Evolutionary conservation across 2,329 filamentous ascomycete genomes (phyloP), one percentile per base, ranked within the genome.

Genomic region (Penicillium sumatraense): DNA sequence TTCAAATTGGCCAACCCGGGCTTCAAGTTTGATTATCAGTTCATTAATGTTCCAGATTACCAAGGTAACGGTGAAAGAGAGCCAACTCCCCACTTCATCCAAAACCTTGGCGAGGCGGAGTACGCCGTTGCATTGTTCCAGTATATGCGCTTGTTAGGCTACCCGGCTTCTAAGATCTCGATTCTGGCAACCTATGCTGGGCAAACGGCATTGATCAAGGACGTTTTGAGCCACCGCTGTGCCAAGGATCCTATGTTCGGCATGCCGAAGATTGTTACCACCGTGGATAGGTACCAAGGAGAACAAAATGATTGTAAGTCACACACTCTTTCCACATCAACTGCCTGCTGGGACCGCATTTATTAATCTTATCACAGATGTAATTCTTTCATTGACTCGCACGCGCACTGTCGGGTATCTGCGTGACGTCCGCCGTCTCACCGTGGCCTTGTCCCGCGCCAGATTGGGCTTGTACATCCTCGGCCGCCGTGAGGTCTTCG

Each of bases 221-320:
- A 99, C 73, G 91, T 99, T 3, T 77, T 99, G 49, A 80, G 78
- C 13, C 90, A 96, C 70, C 84, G 95, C 55, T 99, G 95, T 74
- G 88, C 87, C 33, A 89, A 85, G 65, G 96, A 92, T 66, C 79
- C 87, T 2, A 79, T 98, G 18, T 99, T 99, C 75, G 93, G 93
- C 8, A 78, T 96, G 73, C 95, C 95, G 16, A 89, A 88, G 74
- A 88, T 89, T 50, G 91, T 99, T 24, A 93, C 91, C 3, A 99
- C 96, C 5, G 93, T 99, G 60, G 95, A 99, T 78, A 97, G 96
- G 74, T 99, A 98, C 69, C 95, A 99, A 78, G 96, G 95, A 72
- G 95, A 99, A 80, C 95, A 99, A 76, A 99, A 99, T 75, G 95
- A 99, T 70, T 98, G 91, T 95, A 82, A 82, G 89, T 86, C 29